A percentile compares a stretch with the other conserved stretches of the same genome.
Conservation (phyloP, 1,284 basidiomycete species). For the Termitomyces sp. region DNA sequence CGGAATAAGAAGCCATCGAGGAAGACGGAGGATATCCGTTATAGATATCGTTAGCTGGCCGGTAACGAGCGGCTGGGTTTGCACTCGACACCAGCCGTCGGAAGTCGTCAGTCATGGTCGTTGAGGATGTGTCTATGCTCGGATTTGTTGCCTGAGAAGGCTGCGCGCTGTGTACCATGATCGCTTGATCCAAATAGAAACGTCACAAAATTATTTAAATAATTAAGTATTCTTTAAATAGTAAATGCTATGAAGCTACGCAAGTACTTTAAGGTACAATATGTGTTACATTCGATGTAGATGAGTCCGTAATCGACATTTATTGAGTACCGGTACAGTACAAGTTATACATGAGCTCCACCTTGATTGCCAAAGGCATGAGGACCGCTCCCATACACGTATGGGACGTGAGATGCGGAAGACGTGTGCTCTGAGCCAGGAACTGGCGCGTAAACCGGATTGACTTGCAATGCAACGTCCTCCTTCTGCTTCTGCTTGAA, state of each 20-base stretch:
- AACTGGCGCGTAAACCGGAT: not conserved
- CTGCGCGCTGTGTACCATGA: conserved; percentile 14
- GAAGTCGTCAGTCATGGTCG: conserved; percentile 67
- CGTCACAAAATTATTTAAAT: too few relatives aligned
- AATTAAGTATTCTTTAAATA: too few relatives aligned
- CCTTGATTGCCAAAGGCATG: not conserved
- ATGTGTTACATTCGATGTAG: too few relatives aligned
- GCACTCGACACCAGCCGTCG: conserved; percentile 65
- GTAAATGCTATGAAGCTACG: too few relatives aligned
- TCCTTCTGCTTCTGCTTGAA: not conserved
- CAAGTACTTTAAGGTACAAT: too few relatives aligned
- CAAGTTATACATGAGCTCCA: not conserved
- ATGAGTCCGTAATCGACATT: not conserved
- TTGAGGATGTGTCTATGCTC: conserved; percentile 10
- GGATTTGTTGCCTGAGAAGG: conserved; percentile 9
- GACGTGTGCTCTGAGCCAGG: not conserved
- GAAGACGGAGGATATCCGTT: conserved; percentile 54
- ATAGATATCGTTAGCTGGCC: conserved; percentile 50
- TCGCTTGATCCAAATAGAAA: conserved; percentile 14
- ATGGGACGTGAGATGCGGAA: not conserved
- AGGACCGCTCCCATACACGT: not conserved
- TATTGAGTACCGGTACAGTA: not conserved
- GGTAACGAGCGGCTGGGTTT: conserved; percentile 65
- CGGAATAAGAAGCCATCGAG: conserved; percentile 30
- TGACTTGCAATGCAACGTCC: not conserved